Evolutionary conservation across 768 basidiomycete species (phyloP).

Genomic region (Lenzites betulinus): DNA sequence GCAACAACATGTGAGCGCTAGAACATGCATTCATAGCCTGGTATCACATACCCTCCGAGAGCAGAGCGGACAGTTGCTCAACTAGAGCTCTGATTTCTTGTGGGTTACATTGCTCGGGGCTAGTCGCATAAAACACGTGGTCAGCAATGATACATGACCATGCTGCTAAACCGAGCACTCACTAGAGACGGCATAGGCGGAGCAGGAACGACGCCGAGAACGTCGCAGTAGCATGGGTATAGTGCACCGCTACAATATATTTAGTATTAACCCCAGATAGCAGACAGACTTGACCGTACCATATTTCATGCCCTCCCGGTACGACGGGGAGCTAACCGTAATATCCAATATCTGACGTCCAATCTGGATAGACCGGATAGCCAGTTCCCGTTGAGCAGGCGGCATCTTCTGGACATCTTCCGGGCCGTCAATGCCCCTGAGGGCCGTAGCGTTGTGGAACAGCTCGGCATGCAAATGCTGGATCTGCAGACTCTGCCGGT

Average conservation of each 20-base stretch:
- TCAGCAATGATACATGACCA: not conserved
- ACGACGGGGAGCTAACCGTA: slow-evolving; percentile 80
- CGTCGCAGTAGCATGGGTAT: slow-evolving; percentile 90
- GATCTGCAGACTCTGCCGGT: slow-evolving; percentile 84
- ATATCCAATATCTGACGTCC: slow-evolving; percentile 82
- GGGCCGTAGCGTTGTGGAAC: slow-evolving; percentile 81
- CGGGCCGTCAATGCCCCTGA: slow-evolving; percentile 81
- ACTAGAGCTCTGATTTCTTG: slow-evolving; percentile 74
- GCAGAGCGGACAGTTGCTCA: slow-evolving; percentile 71
- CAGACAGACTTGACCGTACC: slow-evolving; percentile 45
- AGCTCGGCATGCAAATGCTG: slow-evolving; percentile 87
- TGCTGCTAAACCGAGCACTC: slow-evolving; percentile 32
- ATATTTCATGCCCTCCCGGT: slow-evolving; percentile 91
- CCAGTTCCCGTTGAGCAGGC: slow-evolving; percentile 72
- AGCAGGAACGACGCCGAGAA: slow-evolving; percentile 91
- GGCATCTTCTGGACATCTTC: slow-evolving; percentile 89
- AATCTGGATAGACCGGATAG: slow-evolving; percentile 80
- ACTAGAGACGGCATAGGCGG: slow-evolving; percentile 87
- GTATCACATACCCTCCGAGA: slow-evolving; percentile 64
- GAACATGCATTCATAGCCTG: not conserved
- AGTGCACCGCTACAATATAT: slow-evolving; percentile 67
- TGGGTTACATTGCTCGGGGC: slow-evolving; percentile 83
- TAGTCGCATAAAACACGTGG: slow-evolving; percentile 29
- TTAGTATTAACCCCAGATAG: not conserved
- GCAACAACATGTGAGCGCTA: not conserved